Evolutionary conservation across 331 rosid species (phyloP).

Genomic region (Rosa hybrid): DNA sequence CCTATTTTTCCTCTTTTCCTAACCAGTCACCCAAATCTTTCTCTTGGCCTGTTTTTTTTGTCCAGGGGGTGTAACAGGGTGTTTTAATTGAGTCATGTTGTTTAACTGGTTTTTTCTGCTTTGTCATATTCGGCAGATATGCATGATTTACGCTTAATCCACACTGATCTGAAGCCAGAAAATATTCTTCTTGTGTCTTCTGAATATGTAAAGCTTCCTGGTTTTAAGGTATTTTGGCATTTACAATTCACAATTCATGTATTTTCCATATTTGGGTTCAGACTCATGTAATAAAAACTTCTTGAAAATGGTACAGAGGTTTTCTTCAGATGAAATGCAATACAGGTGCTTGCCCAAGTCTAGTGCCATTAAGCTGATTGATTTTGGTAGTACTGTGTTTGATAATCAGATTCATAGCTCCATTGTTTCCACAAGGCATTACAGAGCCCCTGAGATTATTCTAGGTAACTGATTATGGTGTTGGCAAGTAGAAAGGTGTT

Average conservation of each 20-base stretch:
- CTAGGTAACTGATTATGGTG: slow-evolving; percentile 59
- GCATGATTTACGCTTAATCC: slow-evolving; percentile 76
- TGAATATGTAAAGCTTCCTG: slow-evolving; percentile 69
- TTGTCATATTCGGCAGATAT: slow-evolving; percentile 64
- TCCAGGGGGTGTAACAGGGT: slow-evolving; percentile 39
- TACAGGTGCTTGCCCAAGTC: slow-evolving; percentile 85
- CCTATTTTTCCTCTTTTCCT: slow-evolving; percentile 27
- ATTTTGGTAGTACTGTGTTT: slow-evolving; percentile 83
- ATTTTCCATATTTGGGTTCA: slow-evolving; percentile 28
- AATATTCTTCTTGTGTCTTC: slow-evolving; percentile 78
- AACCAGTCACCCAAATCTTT: slow-evolving; percentile 34
- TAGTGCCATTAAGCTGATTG: slow-evolving; percentile 82
- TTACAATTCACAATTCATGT: neutral
- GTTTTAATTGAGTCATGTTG: slow-evolving; percentile 14
- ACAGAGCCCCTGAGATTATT: slow-evolving; percentile 83
- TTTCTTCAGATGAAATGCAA: slow-evolving; percentile 70
- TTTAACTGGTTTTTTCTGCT: slow-evolving; percentile 37
- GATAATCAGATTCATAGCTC: slow-evolving; percentile 78
- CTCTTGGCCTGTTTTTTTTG: slow-evolving; percentile 46
- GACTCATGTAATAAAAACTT: slow-evolving; percentile 36
- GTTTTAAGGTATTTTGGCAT: slow-evolving; percentile 54
- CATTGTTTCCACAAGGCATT: slow-evolving; percentile 84
- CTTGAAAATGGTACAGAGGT: slow-evolving; percentile 82
- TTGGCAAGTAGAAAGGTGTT: slow-evolving; percentile 42
- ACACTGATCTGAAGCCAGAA: slow-evolving; percentile 89